Base-by-base conservation (phyloP, 805 yeast genomes). In the Limtongozyma cylindracea region DNA sequence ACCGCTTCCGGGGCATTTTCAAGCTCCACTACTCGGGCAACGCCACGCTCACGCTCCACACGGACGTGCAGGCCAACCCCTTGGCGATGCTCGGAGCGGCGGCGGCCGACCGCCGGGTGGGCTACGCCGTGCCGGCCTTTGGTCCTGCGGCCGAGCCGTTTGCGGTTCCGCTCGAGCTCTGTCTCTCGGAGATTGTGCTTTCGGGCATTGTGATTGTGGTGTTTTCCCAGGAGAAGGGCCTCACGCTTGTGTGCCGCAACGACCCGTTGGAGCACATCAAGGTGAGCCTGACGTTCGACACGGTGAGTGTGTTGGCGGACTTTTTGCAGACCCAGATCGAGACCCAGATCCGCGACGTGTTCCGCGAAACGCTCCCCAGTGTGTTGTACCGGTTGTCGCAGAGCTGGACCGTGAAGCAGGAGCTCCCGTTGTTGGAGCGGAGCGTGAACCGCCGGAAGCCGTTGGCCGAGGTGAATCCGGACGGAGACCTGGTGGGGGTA, bases 181-280 rank as follows among this genome's bases (percentile, higher is more conserved):
- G 70, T 18, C 47, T 78, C 24, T 61, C 78, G 19, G 68, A 72
- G 25, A 68, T 78, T 28, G 56, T 57, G 32, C 52, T 78, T 23
- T 61, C 68, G 25, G 88, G 91, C 2, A 78, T 80, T 27, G 78
- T 82, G 12, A 71, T 78, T 24, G 64, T 77, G 28, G 93, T 78
- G 3, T 78, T 73, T 39, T 63, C 72, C 14, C 69, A 73, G 34
- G 55, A 72, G 3, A 76, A 76, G 35, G 93, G 93, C 1, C 53
- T 78, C 25, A 78, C 93, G 0, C 48, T 78, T 19, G 93, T 78
- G 15, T 78, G 78, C 46, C 60, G 82, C 32, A 78, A 78, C 41
- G 93, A 78, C 41, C 93, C 93, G 1, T 51, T 78, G 25, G 91
- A 77, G 31, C 60, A 68, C 11, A 77, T 78, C 29, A 67, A 65